phyloP scores from a whole-genome alignment of 768 basidiomycete genomes.

The Suillus occidentalis region DNA sequence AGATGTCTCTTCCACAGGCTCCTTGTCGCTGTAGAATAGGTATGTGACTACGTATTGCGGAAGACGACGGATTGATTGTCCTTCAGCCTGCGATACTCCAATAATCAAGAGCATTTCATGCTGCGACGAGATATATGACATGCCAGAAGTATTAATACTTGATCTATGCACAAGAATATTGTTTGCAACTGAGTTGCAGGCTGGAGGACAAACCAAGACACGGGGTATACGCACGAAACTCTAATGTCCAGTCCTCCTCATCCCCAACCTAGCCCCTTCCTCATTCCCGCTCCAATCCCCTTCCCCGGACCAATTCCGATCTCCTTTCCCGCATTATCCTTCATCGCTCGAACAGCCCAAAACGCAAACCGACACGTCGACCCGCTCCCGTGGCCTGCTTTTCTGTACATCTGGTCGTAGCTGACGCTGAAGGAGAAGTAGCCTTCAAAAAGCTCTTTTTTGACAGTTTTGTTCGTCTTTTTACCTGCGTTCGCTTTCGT shows the following conservation, averaged over 20 bases:
- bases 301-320: slow-evolving; percentile 33
- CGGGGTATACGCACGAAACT: background rate
- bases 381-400: slow-evolving; percentile 37
- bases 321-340: slow-evolving; percentile 32
- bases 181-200: background rate
- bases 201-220: background rate
- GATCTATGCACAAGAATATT: slow-evolving; percentile 1
- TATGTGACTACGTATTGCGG: background rate
- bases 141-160: background rate
- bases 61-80: background rate
- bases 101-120: background rate
- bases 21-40: background rate
- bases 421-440: slow-evolving; percentile 36
- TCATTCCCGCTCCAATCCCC: slow-evolving; percentile 15
- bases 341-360: slow-evolving; percentile 40
- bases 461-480: background rate
- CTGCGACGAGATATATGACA: background rate
- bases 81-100: background rate
- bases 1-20: background rate
- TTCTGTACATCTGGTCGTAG: slow-evolving; percentile 34
- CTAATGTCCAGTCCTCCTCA: background rate
- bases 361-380: slow-evolving; percentile 31
- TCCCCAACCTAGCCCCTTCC: background rate
- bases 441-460: slow-evolving; percentile 41
- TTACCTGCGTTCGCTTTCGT: background rate